These are phyloP conservation scores for Clathrospora elynae DNA, from an alignment of 2,329 filamentous ascomycete genomes.

Conservation along the genomic window DNA sequence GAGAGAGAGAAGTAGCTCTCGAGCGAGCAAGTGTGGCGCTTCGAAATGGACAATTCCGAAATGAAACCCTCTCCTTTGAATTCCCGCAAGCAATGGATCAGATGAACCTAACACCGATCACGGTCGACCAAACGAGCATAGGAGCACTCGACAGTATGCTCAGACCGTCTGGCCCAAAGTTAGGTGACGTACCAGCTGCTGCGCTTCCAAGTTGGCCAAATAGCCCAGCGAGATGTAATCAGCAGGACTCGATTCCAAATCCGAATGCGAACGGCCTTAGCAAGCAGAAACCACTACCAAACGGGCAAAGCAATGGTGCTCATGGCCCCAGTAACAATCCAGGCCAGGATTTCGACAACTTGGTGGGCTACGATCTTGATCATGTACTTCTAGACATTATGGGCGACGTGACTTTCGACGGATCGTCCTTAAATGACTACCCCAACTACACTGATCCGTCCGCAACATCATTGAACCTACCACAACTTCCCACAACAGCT, in stretches of 20 bases:
- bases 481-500: slow-evolving; percentile 2
- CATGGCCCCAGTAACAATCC: background rate
- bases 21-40: slow-evolving; percentile 42
- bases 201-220: slow-evolving; percentile 29
- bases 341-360: slow-evolving; percentile 26
- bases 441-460: background rate
- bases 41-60: slow-evolving; percentile 26
- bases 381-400: slow-evolving; percentile 38
- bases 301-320: background rate
- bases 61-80: slow-evolving; percentile 13
- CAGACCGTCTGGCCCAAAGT: slow-evolving; percentile 30
- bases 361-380: slow-evolving; percentile 35
- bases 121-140: slow-evolving; percentile 28
- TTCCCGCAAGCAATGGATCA: slow-evolving; percentile 15
- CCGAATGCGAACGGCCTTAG: background rate
- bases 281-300: slow-evolving; percentile 7
- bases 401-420: slow-evolving; percentile 20
- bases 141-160: slow-evolving; percentile 38
- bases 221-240: slow-evolving; percentile 13
- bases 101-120: slow-evolving; percentile 8
- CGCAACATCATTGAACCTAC: background rate
- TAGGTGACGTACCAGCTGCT: slow-evolving; percentile 33
- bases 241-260: background rate
- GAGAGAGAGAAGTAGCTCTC: slow-evolving; percentile 57
- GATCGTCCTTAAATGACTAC: slow-evolving; percentile 2